phyloP scores from a whole-genome alignment of 768 basidiomycete species.

The Mycena filopes region DNA sequence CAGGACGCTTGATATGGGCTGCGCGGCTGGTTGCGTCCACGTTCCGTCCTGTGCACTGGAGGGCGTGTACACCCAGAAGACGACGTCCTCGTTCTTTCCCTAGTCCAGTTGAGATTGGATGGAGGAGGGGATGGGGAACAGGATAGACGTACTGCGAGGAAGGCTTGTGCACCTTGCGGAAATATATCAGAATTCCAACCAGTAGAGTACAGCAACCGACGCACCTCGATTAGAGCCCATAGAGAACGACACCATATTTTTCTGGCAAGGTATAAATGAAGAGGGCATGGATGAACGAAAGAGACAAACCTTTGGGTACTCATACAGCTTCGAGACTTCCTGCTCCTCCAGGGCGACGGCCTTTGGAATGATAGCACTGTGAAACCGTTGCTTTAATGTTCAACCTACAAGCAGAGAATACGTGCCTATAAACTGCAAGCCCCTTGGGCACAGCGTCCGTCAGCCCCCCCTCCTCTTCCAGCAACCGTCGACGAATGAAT shows the following conservation, averaged over 20 bases:
- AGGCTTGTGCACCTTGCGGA: conserved; percentile 1
- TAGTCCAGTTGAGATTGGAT: background rate
- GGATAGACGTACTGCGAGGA: conserved; percentile 2
- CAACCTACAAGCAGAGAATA: background rate
- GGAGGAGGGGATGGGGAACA: no score
- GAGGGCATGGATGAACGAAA: background rate
- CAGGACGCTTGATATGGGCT: background rate
- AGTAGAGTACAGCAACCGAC: no score
- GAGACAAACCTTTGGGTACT: background rate
- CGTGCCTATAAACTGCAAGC: conserved; percentile 15
- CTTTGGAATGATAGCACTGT: conserved; percentile 9
- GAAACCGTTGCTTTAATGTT: no score
- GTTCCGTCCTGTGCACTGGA: conserved; percentile 1
- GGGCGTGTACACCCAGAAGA: conserved; percentile 15
- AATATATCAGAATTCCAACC: no score
- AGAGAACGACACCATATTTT: conserved; percentile 1
- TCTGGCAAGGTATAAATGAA: background rate
- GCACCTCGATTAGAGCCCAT: conserved; percentile 4
- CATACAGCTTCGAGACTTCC: background rate
- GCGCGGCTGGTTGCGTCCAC: background rate
- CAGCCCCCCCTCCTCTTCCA: background rate
- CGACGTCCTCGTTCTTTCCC: conserved; percentile 12
- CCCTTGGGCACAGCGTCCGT: background rate
- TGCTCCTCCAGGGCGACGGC: background rate
- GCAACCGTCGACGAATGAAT: background rate